Evolutionary conservation across 805 yeast genomes (phyloP).

Genomic region (Jamesozyma lodderae): DNA sequence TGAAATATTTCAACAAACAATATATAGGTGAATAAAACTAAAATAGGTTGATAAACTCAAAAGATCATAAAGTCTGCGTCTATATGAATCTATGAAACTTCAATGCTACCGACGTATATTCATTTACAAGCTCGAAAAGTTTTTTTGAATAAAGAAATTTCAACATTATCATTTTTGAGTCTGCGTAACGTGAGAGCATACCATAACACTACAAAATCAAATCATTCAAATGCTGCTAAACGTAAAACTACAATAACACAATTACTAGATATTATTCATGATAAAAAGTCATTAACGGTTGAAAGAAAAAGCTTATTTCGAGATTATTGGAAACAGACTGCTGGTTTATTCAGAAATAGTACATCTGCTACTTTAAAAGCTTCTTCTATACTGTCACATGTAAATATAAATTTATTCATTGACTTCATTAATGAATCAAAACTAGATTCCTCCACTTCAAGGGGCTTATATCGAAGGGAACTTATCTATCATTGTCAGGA

Average conservation of each 20-base stretch:
- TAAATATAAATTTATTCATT: neutral
- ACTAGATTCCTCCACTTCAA: constrained; percentile 2
- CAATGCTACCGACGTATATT: too few species aligned
- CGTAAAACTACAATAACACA: neutral
- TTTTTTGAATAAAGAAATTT: too few species aligned
- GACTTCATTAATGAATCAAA: constrained; percentile 1
- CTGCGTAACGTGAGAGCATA: too few species aligned
- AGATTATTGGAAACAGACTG: constrained; percentile 2
- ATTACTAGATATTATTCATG: neutral
- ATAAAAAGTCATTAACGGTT: neutral
- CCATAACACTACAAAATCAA: too few species aligned
- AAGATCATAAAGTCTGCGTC: too few species aligned
- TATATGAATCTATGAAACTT: too few species aligned
- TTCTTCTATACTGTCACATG: neutral
- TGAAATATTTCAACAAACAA: too few species aligned
- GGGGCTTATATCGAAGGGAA: constrained; percentile 10
- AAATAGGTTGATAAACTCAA: too few species aligned
- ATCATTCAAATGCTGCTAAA: neutral
- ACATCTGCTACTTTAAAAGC: neutral
- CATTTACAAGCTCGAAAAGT: too few species aligned
- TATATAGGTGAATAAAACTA: too few species aligned
- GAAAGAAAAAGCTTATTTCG: constrained; percentile 2
- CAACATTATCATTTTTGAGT: too few species aligned
- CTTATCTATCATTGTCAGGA: constrained; percentile 3
- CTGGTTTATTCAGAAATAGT: neutral